Base-by-base conservation (phyloP, 106 monocot genomes). In the Acorus calamus region DNA sequence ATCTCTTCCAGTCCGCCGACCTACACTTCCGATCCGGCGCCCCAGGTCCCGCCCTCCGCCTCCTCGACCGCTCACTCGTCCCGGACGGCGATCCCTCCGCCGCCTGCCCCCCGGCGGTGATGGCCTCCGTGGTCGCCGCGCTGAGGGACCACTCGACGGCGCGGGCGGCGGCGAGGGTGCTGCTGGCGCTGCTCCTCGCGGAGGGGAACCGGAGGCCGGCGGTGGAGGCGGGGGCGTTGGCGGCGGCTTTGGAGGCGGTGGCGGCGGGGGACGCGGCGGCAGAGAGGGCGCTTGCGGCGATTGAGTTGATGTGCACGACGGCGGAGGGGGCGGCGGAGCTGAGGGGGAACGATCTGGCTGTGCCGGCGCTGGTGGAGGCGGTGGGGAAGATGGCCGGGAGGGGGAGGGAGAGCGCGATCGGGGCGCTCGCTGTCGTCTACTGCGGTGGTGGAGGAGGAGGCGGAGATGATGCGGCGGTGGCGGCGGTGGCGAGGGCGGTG, bases 331-430 rank as follows among this genome's bases (percentile, higher is more conserved):
- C 83, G 69, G 66, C 52, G 63, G 84, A 69, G 69, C 82, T 80
- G 66, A 52, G 94, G 28, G 63, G 13, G 9, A 74, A 82, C 57
- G 60, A 63, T 6, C 52, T 70, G 4, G 82, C 78, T 3, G 76
- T 68, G 46, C 58, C 52, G 12, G 74, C 64, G 2, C 75, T 94
- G 73, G 77, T 73, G 8, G 61, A 60, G 46, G 86, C 90, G 2
- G 87, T 67, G 57, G 89, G 73, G 64, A 64, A 71, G 56, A 82
- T 87, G 90, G 66, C 54, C 2, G 94, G 90, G 3, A 74, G 90
- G 60, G 90, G 87, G 48, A 80, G 87, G 71, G 94, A 96, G 61
- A 90, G 90, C 59, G 94, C 72, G 4, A 82, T 96, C 14, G 94
- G 89, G 8, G 81, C 90, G 11, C 49, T 96, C 68, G 77, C 87